Evolutionary conservation across 352 stramenopile genomes (phyloP), one percentile per base, ranked within the genome.

Genomic region (Phytopythium helicoides): DNA sequence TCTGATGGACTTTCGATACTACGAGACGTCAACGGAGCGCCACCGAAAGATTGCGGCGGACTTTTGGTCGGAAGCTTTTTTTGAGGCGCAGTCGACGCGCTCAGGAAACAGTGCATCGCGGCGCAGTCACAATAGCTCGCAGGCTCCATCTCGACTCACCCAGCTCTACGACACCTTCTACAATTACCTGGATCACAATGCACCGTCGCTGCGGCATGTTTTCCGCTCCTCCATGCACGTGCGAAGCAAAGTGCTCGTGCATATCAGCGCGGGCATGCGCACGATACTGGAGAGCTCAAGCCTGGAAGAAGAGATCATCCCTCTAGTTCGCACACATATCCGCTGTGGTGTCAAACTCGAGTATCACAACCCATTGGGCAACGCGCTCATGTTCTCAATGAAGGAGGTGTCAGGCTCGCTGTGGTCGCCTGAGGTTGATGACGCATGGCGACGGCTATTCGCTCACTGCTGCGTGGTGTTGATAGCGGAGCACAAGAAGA

Each of bases 291-390:
- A 56, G 1, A 54, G 60, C 3, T 56, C 79, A n/a, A 82, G 77
- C 14, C 62, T 97, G 12, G 71, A 79, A 3, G 68, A 90, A 23
- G 67, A 87, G 39, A 67, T 97, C 53, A 57, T 91, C 12, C 55
- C 62, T 48, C 56, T 79, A 25, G 71, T 91, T 7, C 91, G 73
- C 4, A 86, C 76, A 1, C 89, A 89, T 34, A 73, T 97, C 22
- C 88, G 74, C 47, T 76, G 81, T 41, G 89, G 95, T 31, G 87
- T 98, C 18, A 63, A 97, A 16, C 58, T 87, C 25, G 80, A 95
- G 31, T 76, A 86, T 38, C 97, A 96, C 76, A 94, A 97, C 36
- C 70, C 81, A 14, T 65, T 98, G 14, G 91, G 95, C 3, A 82
- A 91, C 41, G 87, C 83, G 19, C 79, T 98, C 15, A 65, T 98